Evolutionary conservation across 148 eudicot genomes (phyloP), one percentile per base, ranked within the genome.

Genomic region (Fagopyrum tataricum): DNA sequence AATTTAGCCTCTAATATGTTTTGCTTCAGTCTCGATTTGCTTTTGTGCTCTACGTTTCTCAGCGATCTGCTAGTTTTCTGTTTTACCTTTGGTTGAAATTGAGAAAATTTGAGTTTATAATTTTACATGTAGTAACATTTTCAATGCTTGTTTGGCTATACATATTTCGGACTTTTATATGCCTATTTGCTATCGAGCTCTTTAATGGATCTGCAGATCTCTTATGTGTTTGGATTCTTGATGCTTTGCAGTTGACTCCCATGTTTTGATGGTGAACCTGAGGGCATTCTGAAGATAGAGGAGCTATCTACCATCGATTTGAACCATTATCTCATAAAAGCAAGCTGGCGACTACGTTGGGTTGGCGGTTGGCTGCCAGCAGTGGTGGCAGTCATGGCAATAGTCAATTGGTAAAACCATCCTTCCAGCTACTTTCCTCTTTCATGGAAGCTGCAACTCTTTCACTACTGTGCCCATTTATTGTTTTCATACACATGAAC

Each of bases 261-360:
- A 26, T 80, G 61, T 56, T 74, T 75, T 77, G 82, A 76, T 78
- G 72, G 82, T 76, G 75, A 41, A 41, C 24, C 49, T 7, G 41
- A 53, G 44, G 44, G 72, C 72, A 46, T 42, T 42, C 49, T 46
- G 72, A 53, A 72, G 64, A 40, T 40, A 53, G 61, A 72, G 44
- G 10, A 24, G 18, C 18, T 52, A 31, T 10, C n/a, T 17, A 41
- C 52, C 53, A 14, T 51, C n/a, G n/a, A 48, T 14, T 44, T n/a
- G 44, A 24, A 37, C 64, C 62, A 72, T 48, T 31, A 31, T 1
- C 0, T 31, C 37, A 17, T 0, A 31, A 46, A 43, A 15, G 43
- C 71, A 67, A 85, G 81, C 76, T 91, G 99, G 96, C 96, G 72
- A 87, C 98, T 2, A 76, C 90, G 58, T 74, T 85, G 44, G 84